Percentiles rank a stretch among this genome's conserved stretches.
phyloP scores from a whole-genome alignment of 495 filamentous ascomycete genomes.

The Corynascus novoguineensis region DNA sequence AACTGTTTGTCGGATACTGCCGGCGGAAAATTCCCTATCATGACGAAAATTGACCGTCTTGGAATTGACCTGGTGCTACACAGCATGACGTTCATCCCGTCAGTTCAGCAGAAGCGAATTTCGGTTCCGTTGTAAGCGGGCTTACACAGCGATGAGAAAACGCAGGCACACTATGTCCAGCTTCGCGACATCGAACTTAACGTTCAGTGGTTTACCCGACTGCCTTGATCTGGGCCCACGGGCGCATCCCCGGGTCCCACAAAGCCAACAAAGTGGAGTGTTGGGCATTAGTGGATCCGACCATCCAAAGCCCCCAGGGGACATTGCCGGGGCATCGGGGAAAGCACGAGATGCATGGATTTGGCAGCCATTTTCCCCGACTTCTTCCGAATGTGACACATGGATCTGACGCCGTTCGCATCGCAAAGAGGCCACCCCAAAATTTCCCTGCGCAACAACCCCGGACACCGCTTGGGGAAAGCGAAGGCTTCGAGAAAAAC shows the following conservation, averaged over 20 bases:
- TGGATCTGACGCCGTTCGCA: background rate
- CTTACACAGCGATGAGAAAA: background rate
- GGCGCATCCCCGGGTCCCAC: background rate
- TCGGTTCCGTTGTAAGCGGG: background rate
- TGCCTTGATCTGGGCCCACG: background rate
- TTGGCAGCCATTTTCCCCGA: constrained; percentile 16
- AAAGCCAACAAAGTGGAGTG: background rate
- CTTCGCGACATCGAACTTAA: too few species aligned
- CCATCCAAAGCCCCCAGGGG: constrained; percentile 8
- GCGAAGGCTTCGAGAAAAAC: constrained; percentile 8
- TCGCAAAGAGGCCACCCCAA: constrained; percentile 4
- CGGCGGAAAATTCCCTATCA: constrained; percentile 1
- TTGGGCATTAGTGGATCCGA: constrained; percentile 10
- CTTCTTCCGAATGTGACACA: constrained; percentile 16
- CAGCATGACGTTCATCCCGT: background rate
- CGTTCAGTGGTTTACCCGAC: too few species aligned
- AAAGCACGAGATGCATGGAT: constrained; percentile 17
- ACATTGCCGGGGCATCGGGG: constrained; percentile 15
- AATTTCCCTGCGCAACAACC: background rate
- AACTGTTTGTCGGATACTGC: background rate
- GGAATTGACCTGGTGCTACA: too few species aligned
- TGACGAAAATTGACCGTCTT: background rate
- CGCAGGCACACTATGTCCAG: too few species aligned
- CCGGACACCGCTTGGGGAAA: constrained; percentile 1
- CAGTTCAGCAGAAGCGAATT: background rate